Percentiles rank a stretch among this genome's conserved stretches.
These are phyloP conservation scores for Diversispora epigaea DNA, from an alignment of 192 early-diverging fungal species.

Conservation along the genomic window DNA sequence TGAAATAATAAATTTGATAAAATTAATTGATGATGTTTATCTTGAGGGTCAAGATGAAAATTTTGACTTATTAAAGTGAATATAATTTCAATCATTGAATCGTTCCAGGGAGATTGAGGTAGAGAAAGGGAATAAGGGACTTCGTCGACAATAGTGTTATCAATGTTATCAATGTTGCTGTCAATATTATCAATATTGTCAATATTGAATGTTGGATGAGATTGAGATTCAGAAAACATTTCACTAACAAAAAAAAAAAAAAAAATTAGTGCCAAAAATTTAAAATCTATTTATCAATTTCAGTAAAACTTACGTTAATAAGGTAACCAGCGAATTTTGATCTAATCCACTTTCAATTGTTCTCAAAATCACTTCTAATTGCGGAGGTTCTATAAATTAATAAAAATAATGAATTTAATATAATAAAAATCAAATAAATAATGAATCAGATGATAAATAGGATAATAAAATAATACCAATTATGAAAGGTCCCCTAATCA, in stretches of 20 bases:
- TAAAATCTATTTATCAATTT: background rate
- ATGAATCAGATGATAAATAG: background rate
- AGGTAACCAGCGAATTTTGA: background rate
- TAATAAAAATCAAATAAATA: background rate
- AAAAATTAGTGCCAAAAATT: background rate
- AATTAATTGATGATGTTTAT: background rate
- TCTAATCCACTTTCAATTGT: slow-evolving; percentile 12
- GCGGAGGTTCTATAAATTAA: background rate
- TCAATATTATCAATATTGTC: background rate
- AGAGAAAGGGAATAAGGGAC: background rate
- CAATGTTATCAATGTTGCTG: background rate
- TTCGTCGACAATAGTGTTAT: background rate
- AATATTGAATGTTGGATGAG: background rate
- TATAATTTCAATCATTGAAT: slow-evolving; percentile 17
- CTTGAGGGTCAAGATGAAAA: background rate
- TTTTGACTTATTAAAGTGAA: slow-evolving; percentile 25
- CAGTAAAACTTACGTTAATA: background rate
- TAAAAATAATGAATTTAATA: background rate
- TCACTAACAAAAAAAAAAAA: background rate
- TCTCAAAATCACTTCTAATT: slow-evolving; percentile 21
- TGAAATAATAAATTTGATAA: slow-evolving; percentile 6
- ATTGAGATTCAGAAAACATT: background rate
- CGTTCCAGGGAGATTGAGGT: background rate
- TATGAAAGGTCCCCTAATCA: background rate
- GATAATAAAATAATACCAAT: background rate